Evolutionary conservation across 2,329 filamentous ascomycete species (phyloP), one percentile per base, ranked within the genome.

Genomic region (Penicillium sp.): DNA sequence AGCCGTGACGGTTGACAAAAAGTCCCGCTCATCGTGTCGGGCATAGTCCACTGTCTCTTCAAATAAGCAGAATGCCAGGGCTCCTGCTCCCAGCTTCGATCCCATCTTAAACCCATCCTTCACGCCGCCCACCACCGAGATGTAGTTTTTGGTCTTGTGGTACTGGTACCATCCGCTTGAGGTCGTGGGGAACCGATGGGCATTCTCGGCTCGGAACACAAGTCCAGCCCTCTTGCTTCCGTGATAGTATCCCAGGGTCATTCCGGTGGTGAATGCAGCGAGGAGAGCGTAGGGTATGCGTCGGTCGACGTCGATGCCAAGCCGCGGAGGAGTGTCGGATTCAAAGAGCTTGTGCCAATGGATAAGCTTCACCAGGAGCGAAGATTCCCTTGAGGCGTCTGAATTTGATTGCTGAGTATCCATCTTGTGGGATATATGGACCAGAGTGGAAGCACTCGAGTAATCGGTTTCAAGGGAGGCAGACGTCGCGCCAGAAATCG

Each of bases 81-180:
- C 90, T 85, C 93, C 93, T 48, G 89, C 79, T 4, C 86, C 86
- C 5, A 96, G 82, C 66, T 85, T 87, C 35, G 79, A 73, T 1
- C 90, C 92, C 83, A 95, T 91, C 65, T 84, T 87, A 52, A 91
- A 68, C 0, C 92, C 95, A 70, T 96, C 92, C 54, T 86, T 86
- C 17, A 96, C 80, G 0, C 90, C 94, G 5, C 90, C 90, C 22
- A 90, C 84, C 69, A 91, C 88, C 54, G 90, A 85, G 69, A 92
- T 87, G 79, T 99, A 98, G 77, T 96, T 98, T 78, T 98, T 98
- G 73, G 88, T 91, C 79, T 97, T 97, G 81, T 98, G 94, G 77
- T 99, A 99, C n/a, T 98, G 85, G 74, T 94, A 99, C 95, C 95
- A 99, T 17, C 92, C 94, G 2, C 88, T 86, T 28, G 91, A 88